Evolutionary conservation across 2,329 filamentous ascomycete species (phyloP).

Genomic region (Sporothrix sp.): DNA sequence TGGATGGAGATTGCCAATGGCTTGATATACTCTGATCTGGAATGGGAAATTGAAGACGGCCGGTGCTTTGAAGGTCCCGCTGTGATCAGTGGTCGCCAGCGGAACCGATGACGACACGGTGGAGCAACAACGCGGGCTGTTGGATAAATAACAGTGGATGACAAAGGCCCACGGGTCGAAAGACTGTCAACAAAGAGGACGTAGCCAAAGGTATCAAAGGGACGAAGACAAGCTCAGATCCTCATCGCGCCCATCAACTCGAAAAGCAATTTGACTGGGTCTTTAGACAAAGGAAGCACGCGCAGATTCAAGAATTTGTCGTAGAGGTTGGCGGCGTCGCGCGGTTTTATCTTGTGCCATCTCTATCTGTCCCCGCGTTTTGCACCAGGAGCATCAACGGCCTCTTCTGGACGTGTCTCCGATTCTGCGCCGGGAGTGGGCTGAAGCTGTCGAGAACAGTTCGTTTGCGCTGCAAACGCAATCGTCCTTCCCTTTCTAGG

Average conservation of each 20-base stretch:
- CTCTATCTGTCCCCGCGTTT: no score
- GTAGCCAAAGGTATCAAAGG: background rate
- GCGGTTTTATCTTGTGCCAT: no score
- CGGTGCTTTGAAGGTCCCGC: background rate
- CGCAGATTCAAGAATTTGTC: no score
- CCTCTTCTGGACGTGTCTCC: background rate
- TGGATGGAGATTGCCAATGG: background rate
- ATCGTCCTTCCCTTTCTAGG: background rate
- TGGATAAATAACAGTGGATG: no score
- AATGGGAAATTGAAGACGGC: background rate
- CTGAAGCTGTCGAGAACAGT: background rate
- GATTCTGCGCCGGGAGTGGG: conserved; percentile 1
- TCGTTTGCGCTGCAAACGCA: background rate
- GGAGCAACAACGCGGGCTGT: background rate
- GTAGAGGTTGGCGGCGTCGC: no score
- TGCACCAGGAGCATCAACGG: no score
- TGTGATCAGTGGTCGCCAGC: background rate
- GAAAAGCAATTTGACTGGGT: background rate
- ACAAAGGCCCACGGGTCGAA: no score
- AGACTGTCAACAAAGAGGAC: background rate
- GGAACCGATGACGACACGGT: conserved; percentile 7
- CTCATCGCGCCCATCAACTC: background rate
- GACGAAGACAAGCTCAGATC: background rate
- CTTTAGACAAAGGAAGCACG: no score
- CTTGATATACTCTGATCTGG: no score